These are phyloP conservation scores for Peniophora sp. DNA, from an alignment of 1,284 basidiomycete species.

Conservation along the genomic window DNA sequence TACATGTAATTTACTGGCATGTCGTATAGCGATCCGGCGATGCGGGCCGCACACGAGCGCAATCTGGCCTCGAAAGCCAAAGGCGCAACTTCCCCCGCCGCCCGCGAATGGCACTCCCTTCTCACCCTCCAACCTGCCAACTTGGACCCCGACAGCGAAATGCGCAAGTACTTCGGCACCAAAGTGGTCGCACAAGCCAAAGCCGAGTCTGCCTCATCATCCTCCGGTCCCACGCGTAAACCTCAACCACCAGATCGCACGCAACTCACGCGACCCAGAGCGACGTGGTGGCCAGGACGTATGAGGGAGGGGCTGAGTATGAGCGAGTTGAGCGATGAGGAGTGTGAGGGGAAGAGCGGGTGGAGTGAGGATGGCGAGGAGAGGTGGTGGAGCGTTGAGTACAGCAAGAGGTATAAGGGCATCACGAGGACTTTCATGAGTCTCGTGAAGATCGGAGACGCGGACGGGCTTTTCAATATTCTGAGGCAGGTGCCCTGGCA, in stretches of 20 bases:
- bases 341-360: conserved; percentile 40
- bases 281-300: conserved; percentile 55
- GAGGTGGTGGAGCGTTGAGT: conserved; percentile 83
- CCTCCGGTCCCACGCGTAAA: conserved; percentile 13
- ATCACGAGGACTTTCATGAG: conserved; percentile 76
- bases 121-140: conserved; percentile 71
- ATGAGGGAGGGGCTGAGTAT: conserved; percentile 66
- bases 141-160: conserved; percentile 81
- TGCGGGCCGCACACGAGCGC: conserved; percentile 35
- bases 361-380: conserved; percentile 44
- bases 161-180: conserved; percentile 87
- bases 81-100: conserved; percentile 15
- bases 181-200: conserved; percentile 68
- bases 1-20: no score
- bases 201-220: conserved; percentile 28
- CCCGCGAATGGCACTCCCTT: conserved; percentile 37
- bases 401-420: conserved; percentile 75
- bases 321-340: conserved; percentile 46
- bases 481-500: conserved; percentile 69
- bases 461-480: conserved; percentile 56
- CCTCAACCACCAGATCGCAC: conserved; percentile 37
- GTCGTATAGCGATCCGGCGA: conserved; percentile 40
- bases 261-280: conserved; percentile 53
- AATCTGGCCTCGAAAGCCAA: conserved; percentile 17
- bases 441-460: conserved; percentile 73